phyloP scores from a whole-genome alignment of 106 monocot species.

The Ottelia alismoides region DNA sequence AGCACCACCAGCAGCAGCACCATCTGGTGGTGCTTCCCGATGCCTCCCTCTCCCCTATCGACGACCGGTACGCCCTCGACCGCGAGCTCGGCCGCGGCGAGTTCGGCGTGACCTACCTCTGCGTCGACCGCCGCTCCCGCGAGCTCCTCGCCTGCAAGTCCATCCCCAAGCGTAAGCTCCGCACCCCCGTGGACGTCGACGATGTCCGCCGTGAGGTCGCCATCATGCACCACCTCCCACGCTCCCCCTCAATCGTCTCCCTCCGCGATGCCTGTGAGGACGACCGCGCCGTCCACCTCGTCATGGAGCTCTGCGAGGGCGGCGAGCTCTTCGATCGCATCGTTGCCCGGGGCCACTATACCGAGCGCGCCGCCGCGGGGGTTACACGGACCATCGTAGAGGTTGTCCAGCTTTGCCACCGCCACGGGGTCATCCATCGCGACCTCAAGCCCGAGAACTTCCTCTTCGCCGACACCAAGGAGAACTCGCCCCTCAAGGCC shows the following conservation, averaged over 20 bases:
- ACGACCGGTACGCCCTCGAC: conserved; percentile 48
- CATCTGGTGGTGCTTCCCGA: conserved; percentile 29
- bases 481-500: conserved; percentile 24
- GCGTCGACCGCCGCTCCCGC: conserved; percentile 54
- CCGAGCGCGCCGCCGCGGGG: conserved; percentile 75
- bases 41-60: conserved; percentile 16
- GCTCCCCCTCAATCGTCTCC: conserved; percentile 52
- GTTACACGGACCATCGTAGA: conserved; percentile 83
- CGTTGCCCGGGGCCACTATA: conserved; percentile 91
- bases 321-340: conserved; percentile 98
- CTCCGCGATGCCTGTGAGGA: conserved; percentile 94
- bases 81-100: conserved; percentile 76
- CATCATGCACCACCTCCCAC: conserved; percentile 92
- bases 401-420: conserved; percentile 86
- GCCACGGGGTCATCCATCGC: conserved; percentile 19
- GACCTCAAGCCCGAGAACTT: conserved; percentile 29
- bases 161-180: conserved; percentile 95
- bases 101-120: conserved; percentile 95
- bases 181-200: conserved; percentile 85
- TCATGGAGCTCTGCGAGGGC: conserved; percentile 98
- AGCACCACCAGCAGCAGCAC: conserved; percentile 10
- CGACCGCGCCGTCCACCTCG: conserved; percentile 84
- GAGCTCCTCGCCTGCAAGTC: conserved; percentile 96
- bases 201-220: conserved; percentile 96
- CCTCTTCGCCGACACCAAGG: conserved; percentile 18